Percentiles rank a stretch among this genome's conserved stretches.
Evolutionary conservation across 768 basidiomycete species (phyloP).

Genomic region (Trametes coccinea): DNA sequence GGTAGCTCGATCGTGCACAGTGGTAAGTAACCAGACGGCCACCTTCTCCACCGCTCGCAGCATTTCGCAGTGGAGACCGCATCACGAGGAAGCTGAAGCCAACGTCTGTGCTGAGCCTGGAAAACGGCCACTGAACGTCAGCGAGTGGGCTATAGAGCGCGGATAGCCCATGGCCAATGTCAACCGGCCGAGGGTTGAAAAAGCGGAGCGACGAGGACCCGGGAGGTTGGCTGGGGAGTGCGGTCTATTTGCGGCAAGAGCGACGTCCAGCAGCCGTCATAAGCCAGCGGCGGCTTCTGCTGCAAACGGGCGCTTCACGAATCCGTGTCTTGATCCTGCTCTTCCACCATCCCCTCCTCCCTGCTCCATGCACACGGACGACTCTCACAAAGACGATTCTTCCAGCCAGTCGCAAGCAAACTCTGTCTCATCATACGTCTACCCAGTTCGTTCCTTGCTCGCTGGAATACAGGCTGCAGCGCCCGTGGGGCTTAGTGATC

Average conservation of each 20-base stretch:
- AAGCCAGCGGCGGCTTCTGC: not conserved
- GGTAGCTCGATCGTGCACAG: too few relatives aligned
- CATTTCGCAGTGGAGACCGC: too few relatives aligned
- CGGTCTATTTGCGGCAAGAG: not conserved
- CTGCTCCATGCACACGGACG: constrained; percentile 4
- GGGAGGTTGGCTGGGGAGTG: not conserved
- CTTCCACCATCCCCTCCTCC: not conserved
- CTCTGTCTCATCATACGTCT: constrained; percentile 6
- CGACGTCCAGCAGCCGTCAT: not conserved
- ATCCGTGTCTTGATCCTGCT: not conserved
- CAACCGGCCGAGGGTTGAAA: too few relatives aligned
- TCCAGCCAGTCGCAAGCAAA: not conserved
- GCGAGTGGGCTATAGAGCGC: too few relatives aligned
- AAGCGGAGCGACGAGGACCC: not conserved
- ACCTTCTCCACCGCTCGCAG: too few relatives aligned
- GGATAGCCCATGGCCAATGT: too few relatives aligned
- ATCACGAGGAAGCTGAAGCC: too few relatives aligned
- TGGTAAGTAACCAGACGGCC: too few relatives aligned
- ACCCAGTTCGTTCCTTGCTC: constrained; percentile 6
- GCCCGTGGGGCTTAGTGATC: not conserved
- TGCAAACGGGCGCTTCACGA: not conserved
- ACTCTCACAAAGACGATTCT: not conserved
- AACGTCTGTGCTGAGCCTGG: too few relatives aligned
- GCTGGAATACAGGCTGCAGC: not conserved
- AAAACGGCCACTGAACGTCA: too few relatives aligned